Percentiles rank a stretch among this genome's conserved stretches.
These are phyloP conservation scores for Dryadomyces quercivorus DNA, from an alignment of 2,329 filamentous ascomycete species.

Conservation along the genomic window DNA sequence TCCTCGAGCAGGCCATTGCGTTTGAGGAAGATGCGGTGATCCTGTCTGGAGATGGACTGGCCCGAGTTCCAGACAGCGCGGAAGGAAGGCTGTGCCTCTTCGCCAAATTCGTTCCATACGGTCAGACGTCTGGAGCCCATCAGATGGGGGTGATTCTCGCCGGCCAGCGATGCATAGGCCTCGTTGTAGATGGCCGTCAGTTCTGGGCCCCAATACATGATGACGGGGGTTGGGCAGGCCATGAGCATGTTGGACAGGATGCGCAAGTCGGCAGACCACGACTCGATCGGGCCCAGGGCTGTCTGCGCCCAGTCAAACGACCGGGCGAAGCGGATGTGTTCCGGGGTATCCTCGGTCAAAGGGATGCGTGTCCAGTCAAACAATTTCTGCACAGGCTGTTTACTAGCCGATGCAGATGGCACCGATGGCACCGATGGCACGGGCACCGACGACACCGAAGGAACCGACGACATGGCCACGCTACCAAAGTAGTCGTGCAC, in stretches of 20 bases:
- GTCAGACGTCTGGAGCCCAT: conserved; percentile 63
- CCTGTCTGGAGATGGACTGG: conserved; percentile 74
- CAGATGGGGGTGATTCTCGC: conserved; percentile 61
- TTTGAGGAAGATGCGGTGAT: conserved; percentile 62
- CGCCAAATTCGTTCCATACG: conserved; percentile 66
- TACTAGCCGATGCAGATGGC: too few relatives aligned
- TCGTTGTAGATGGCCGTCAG: conserved; percentile 61
- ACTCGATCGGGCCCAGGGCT: conserved; percentile 60
- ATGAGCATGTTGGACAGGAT: conserved; percentile 75
- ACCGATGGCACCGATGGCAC: too few relatives aligned
- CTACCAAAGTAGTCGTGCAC: neutral
- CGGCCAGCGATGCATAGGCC: conserved; percentile 57
- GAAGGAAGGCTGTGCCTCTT: conserved; percentile 56
- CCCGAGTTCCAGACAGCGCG: conserved; percentile 54
- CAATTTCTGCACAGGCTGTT: conserved; percentile 36
- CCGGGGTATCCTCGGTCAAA: conserved; percentile 47
- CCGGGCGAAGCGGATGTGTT: conserved; percentile 62
- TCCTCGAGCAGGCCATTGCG: conserved; percentile 63
- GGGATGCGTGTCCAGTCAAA: conserved; percentile 77
- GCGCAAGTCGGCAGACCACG: conserved; percentile 59
- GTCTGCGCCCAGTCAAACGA: conserved; percentile 63
- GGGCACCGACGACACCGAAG: too few relatives aligned
- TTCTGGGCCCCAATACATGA: conserved; percentile 71
- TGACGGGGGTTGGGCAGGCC: conserved; percentile 62
- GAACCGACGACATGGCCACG: conserved; percentile 16